These are phyloP conservation scores for Penicillium herquei DNA, from an alignment of 495 filamentous ascomycete species.

Conservation along the genomic window DNA sequence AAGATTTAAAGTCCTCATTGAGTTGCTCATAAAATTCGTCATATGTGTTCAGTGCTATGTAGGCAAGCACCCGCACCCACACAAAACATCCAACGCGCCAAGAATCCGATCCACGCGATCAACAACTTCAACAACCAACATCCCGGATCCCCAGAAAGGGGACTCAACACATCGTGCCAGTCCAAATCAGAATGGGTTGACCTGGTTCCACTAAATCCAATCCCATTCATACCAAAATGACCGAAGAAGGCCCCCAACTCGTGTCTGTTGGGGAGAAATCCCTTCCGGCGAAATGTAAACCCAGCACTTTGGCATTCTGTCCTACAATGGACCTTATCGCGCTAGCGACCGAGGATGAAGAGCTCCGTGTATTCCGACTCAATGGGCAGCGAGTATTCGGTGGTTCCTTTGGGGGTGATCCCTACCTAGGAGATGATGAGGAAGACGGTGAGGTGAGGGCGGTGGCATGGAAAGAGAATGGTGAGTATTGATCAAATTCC, in stretches of 20 bases:
- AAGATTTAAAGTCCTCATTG: too few species aligned
- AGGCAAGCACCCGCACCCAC: background rate
- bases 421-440: conserved; percentile 49
- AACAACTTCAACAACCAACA: conserved; percentile 19
- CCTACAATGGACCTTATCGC: conserved; percentile 80
- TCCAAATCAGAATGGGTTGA: conserved; percentile 25
- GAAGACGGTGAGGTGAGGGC: conserved; percentile 51
- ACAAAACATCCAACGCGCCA: conserved; percentile 28
- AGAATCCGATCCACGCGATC: conserved; percentile 30
- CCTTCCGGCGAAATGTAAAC: conserved; percentile 53
- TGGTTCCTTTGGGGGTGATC: conserved; percentile 45
- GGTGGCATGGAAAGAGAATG: conserved; percentile 77
- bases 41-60: too few species aligned
- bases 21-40: too few species aligned
- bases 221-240: conserved; percentile 20
- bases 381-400: conserved; percentile 72
- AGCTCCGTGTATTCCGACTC: conserved; percentile 62
- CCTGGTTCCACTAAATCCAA: background rate
- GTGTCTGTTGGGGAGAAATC: conserved; percentile 55
- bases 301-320: conserved; percentile 65
- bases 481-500: conserved; percentile 38
- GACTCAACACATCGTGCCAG: background rate
- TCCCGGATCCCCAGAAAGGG: conserved; percentile 2
- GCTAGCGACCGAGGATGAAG: conserved; percentile 62
- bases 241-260: conserved; percentile 35